Conservation (phyloP, 495 filamentous ascomycete species). For the Penicillium arizonense region DNA sequence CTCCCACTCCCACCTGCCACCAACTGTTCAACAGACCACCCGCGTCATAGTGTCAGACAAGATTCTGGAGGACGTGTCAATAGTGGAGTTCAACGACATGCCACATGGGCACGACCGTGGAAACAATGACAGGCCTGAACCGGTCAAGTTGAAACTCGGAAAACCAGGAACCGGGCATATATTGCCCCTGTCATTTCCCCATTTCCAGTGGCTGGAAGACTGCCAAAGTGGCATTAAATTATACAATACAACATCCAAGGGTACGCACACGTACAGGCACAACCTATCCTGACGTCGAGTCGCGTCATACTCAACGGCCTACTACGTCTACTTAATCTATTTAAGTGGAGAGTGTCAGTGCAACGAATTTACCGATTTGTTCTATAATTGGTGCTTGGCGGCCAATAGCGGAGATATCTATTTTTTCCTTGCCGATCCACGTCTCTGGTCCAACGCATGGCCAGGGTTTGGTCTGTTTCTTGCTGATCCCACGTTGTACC, state of each 20-base stretch:
- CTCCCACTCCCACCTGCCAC: not conserved
- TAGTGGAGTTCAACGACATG: not conserved
- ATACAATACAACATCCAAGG: too few species aligned
- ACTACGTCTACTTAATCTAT: constrained; percentile 27
- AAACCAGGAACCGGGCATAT: constrained; percentile 4
- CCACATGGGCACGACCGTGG: constrained; percentile 13
- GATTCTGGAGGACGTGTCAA: not conserved
- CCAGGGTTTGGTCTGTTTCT: not conserved
- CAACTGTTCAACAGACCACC: not conserved
- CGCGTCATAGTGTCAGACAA: too few species aligned
- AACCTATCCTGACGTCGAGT: constrained; percentile 14
- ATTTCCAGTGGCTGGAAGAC: not conserved
- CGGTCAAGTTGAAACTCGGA: constrained; percentile 1
- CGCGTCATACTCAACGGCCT: constrained; percentile 18
- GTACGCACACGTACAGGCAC: too few species aligned
- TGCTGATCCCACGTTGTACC: not conserved
- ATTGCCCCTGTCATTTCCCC: not conserved
- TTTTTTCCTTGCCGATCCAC: constrained; percentile 2
- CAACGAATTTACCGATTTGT: constrained; percentile 7
- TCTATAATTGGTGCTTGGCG: constrained; percentile 15
- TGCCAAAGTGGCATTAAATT: too few species aligned
- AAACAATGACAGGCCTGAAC: constrained; percentile 11
- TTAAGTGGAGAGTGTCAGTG: constrained; percentile 15
- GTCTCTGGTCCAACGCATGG: not conserved
- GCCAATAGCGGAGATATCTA: not conserved